Conservation (phyloP, 106 monocot species). For the Acanthochlamys bracteata region DNA sequence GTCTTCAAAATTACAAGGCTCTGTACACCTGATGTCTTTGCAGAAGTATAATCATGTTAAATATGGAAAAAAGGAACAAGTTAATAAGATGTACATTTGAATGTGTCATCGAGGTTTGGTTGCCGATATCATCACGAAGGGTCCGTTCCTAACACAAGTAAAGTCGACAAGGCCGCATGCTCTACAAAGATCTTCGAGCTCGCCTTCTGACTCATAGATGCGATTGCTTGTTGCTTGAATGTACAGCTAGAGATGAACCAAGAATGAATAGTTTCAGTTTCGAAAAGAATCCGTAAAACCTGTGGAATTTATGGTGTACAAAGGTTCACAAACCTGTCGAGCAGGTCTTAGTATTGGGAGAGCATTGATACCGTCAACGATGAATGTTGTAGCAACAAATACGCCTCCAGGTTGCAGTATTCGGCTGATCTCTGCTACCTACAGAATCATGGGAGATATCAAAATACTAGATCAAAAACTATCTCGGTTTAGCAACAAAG, state of each 20-base stretch:
- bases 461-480: too few species aligned
- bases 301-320: too few species aligned
- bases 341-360: conserved; percentile 31
- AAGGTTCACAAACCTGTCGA: conserved; percentile 44
- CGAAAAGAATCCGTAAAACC: too few species aligned
- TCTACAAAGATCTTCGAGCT: conserved; percentile 67
- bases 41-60: too few species aligned
- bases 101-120: conserved; percentile 26
- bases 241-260: conserved; percentile 21
- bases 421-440: conserved; percentile 94
- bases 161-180: conserved; percentile 63
- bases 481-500: too few species aligned
- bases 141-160: conserved; percentile 55
- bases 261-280: background rate
- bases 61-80: too few species aligned
- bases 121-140: conserved; percentile 79
- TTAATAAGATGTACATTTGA: too few species aligned
- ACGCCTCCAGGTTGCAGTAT: conserved; percentile 80
- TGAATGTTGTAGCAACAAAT: conserved; percentile 88
- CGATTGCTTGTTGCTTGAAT: conserved; percentile 33
- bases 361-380: conserved; percentile 36
- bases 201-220: conserved; percentile 49
- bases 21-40: too few species aligned
- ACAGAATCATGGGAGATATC: background rate
- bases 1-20: too few species aligned